These are phyloP conservation scores for Aureobasidium sp. DNA, from an alignment of 2,329 filamentous ascomycete genomes.

Conservation along the genomic window DNA sequence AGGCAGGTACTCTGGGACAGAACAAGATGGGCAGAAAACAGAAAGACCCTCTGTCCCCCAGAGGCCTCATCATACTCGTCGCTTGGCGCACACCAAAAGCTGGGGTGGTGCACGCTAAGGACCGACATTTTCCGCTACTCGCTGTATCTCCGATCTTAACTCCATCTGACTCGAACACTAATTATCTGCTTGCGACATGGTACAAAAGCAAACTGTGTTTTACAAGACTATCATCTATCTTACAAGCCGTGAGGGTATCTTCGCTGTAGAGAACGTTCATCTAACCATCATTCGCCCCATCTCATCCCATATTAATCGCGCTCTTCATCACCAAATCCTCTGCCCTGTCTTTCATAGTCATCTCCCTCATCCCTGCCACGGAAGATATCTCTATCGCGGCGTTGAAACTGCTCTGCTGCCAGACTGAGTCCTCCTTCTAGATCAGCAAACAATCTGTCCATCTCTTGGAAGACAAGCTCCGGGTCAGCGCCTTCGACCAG, in stretches of 20 bases:
- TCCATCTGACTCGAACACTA: background rate
- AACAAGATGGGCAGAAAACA: constrained; percentile 2
- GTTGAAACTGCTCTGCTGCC: constrained; percentile 3
- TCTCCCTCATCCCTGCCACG: background rate
- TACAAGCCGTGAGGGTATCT: constrained; percentile 8
- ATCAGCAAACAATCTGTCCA: constrained; percentile 23
- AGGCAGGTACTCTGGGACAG: background rate
- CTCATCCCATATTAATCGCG: background rate
- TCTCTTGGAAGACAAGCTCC: constrained; percentile 22
- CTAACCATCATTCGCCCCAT: background rate
- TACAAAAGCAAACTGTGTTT: background rate
- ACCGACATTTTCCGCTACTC: background rate
- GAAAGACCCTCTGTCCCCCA: background rate
- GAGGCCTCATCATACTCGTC: background rate
- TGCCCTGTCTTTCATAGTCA: background rate
- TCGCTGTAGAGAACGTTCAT: background rate
- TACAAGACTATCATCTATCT: background rate
- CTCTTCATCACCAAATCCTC: constrained; percentile 6
- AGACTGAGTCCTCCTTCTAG: constrained; percentile 15
- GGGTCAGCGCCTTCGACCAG: constrained; percentile 24
- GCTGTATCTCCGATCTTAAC: background rate
- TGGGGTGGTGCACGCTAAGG: background rate
- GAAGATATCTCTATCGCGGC: background rate
- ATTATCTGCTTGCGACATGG: background rate
- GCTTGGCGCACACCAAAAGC: background rate